These are phyloP conservation scores for Rutstroemia sp. DNA, from an alignment of 2,329 filamentous ascomycete genomes.

Conservation along the genomic window DNA sequence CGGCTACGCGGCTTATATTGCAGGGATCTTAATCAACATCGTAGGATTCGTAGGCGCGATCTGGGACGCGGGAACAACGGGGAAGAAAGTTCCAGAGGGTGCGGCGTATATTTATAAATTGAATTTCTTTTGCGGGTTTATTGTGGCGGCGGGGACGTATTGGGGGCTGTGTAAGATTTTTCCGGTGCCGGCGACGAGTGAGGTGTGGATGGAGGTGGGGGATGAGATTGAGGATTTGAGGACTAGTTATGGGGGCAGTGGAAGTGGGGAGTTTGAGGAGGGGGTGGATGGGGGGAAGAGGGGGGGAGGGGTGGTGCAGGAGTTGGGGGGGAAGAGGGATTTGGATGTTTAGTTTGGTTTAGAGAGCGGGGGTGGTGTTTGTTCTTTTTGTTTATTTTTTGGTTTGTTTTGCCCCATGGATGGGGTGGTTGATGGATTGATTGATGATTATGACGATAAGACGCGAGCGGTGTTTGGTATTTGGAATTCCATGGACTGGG, in stretches of 20 bases:
- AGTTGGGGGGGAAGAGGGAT: neutral
- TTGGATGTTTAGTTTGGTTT: neutral
- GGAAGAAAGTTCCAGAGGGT: conserved; percentile 61
- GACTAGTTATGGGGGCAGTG: conserved; percentile 23
- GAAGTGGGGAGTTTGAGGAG: conserved; percentile 12
- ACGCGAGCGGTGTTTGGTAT: too few species aligned
- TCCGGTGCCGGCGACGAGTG: conserved; percentile 68
- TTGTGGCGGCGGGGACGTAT: conserved; percentile 61
- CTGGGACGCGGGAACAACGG: conserved; percentile 26
- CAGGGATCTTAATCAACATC: conserved; percentile 81
- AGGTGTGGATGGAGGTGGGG: conserved; percentile 70
- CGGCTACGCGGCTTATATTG: conserved; percentile 74
- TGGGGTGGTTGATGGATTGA: too few species aligned
- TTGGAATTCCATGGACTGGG: too few species aligned
- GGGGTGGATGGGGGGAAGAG: neutral
- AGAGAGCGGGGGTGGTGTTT: neutral
- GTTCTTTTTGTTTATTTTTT: neutral
- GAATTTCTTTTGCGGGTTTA: conserved; percentile 84
- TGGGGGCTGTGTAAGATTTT: conserved; percentile 60
- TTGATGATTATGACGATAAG: too few species aligned
- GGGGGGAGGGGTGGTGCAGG: neutral
- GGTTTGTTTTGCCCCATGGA: too few species aligned
- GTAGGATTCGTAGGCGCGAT: conserved; percentile 84
- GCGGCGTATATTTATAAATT: conserved; percentile 83
- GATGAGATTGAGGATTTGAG: conserved; percentile 47